These are phyloP conservation scores for Podospora anserina DNA, from an alignment of 495 filamentous ascomycete genomes.

Conservation along the genomic window DNA sequence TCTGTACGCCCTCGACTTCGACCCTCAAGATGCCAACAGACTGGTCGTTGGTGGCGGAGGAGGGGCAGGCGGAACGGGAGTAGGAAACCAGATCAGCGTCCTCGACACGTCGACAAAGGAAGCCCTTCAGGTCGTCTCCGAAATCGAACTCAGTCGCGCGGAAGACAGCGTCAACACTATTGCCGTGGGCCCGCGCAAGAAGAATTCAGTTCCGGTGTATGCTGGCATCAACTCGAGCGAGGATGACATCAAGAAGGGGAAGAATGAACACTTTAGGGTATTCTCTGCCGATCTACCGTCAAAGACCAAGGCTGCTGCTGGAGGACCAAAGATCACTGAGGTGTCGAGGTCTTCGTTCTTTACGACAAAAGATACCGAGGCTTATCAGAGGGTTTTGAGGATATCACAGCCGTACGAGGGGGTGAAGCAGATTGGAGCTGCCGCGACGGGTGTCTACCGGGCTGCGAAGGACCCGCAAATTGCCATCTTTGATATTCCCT, in stretches of 20 bases:
- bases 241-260: slow-evolving; percentile 64
- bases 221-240: slow-evolving; percentile 85
- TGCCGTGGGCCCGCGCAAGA: slow-evolving; percentile 57
- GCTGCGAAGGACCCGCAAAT: slow-evolving; percentile 70
- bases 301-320: slow-evolving; percentile 38
- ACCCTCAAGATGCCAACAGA: slow-evolving; percentile 68
- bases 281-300: slow-evolving; percentile 59
- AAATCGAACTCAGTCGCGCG: slow-evolving; percentile 76
- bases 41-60: slow-evolving; percentile 90
- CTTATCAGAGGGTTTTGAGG: slow-evolving; percentile 75
- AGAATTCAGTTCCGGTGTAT: slow-evolving; percentile 59
- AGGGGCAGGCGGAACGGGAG: slow-evolving; percentile 78
- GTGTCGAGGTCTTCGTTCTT: slow-evolving; percentile 63
- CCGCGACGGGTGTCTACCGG: slow-evolving; percentile 56
- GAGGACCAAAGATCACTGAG: slow-evolving; percentile 48
- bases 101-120: slow-evolving; percentile 62
- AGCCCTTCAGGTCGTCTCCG: slow-evolving; percentile 61
- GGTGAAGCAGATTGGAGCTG: slow-evolving; percentile 60
- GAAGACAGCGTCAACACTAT: slow-evolving; percentile 91
- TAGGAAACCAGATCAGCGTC: slow-evolving; percentile 83
- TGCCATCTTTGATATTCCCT: slow-evolving; percentile 69
- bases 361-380: slow-evolving; percentile 55
- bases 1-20: slow-evolving; percentile 87
- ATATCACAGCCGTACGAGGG: slow-evolving; percentile 48
- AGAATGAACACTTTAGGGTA: slow-evolving; percentile 85